Evolutionary conservation across 768 basidiomycete genomes (phyloP), one percentile per base, ranked within the genome.

Genomic region (Chalciporus chontae): DNA sequence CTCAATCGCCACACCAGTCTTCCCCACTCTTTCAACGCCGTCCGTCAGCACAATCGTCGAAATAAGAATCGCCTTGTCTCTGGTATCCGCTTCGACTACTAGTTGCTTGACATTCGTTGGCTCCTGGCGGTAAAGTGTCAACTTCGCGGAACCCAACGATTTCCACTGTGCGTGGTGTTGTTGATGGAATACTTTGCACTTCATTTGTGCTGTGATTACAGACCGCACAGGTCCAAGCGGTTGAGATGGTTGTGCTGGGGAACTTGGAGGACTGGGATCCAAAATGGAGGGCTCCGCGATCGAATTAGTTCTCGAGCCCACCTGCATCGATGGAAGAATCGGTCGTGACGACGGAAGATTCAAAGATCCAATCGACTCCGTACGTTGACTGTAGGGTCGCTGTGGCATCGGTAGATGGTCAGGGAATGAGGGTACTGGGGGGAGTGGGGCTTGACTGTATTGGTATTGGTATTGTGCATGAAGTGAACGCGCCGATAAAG

Each of bases 81-180:
- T 87, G 59, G 77, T 79, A 54, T 94, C 90, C 8, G 85, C 81
- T 69, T 94, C 87, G 26, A 97, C 94, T 14, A 98, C 96, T 24
- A 99, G 80, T 68, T 99, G 96, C 70, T 99, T 99, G 60, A 92
- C 76, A 61, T 92, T 92, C 21, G 85, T 90, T 23, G 92, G 91
- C 48, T 78, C 74, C 64, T 95, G 84, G 40, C 77, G 79, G 66
- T 94, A 99, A 43, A 99, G 75, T 63, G 88, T 92, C 55, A 98
- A 76, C 59, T 83, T 83, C 13, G 91, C 93, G 9, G 87, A 74
- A 3, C 96, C 96, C 48, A 98, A 75, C 1, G 90, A 84, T 72
- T 96, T 99, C 96, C 96, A 99, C 65, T 95, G 92, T n/a, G 88
- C 86, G 63, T 97, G 94, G 31, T 90, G 84, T 61, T 95, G 93